These are phyloP conservation scores for Flagelloscypha sp. DNA, from an alignment of 768 basidiomycete genomes.

Conservation along the genomic window DNA sequence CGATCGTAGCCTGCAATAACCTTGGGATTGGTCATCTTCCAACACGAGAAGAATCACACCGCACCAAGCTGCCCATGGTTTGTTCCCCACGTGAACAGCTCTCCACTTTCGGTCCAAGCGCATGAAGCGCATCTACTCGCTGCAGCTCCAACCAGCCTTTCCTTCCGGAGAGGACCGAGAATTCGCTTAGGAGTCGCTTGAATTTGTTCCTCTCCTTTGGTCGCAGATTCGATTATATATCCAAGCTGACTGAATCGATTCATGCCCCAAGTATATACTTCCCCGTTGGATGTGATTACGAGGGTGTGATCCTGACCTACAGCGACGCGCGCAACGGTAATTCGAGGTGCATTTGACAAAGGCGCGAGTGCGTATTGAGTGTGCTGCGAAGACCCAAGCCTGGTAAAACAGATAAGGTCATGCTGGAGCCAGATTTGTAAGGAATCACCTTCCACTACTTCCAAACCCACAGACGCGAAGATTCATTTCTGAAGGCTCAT, in stretches of 20 bases:
- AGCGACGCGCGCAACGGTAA: conserved; percentile 59
- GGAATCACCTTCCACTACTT: conserved; percentile 68
- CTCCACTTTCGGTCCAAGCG: conserved; percentile 63
- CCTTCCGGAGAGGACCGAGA: conserved; percentile 66
- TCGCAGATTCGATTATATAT: conserved; percentile 59
- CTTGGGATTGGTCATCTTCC: neutral
- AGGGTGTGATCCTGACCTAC: conserved; percentile 94
- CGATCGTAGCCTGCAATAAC: conserved; percentile 62
- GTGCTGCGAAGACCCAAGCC: conserved; percentile 68
- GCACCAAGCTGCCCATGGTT: conserved; percentile 87
- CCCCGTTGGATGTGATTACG: conserved; percentile 70
- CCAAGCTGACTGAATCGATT: conserved; percentile 88
- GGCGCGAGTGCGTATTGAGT: conserved; percentile 70
- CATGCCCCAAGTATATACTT: conserved; percentile 85
- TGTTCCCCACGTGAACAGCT: conserved; percentile 87
- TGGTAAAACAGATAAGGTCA: conserved; percentile 17
- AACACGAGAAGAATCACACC: conserved; percentile 11
- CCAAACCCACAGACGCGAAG: conserved; percentile 86
- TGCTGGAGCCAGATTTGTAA: conserved; percentile 2
- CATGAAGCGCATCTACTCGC: conserved; percentile 83
- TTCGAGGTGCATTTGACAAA: conserved; percentile 45
- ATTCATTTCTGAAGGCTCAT: conserved; percentile 61
- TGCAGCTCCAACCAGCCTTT: conserved; percentile 71
- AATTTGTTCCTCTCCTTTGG: conserved; percentile 55
- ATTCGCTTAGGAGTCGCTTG: conserved; percentile 74